Evolutionary conservation across 1,284 basidiomycete genomes (phyloP).

Genomic region (Cryptococcus floricola): DNA sequence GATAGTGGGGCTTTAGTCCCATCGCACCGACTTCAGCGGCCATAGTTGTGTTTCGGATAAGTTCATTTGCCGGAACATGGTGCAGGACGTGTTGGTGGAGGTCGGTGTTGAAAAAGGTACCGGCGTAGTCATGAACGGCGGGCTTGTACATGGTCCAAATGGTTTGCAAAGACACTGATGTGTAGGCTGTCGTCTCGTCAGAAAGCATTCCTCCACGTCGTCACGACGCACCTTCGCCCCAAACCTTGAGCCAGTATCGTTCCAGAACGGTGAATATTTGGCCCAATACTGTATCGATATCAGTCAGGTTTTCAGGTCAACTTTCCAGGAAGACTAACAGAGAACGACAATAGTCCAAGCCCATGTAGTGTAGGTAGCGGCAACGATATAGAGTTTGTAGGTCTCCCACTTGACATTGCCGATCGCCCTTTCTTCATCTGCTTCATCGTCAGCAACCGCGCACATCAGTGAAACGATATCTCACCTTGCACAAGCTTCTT

Average conservation of each 20-base stretch:
- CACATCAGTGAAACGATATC: background rate
- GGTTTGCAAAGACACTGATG: conserved; percentile 8
- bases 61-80: conserved; percentile 5
- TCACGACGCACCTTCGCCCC: conserved; percentile 45
- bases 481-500: conserved; percentile 44
- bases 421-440: conserved; percentile 58
- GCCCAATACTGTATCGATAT: conserved; percentile 11
- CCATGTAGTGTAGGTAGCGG: conserved; percentile 47
- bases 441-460: background rate
- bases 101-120: conserved; percentile 17
- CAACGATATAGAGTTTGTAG: conserved; percentile 68
- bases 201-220: background rate
- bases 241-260: conserved; percentile 68
- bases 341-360: conserved; percentile 34
- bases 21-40: background rate
- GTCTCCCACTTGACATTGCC: conserved; percentile 74
- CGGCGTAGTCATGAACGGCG: conserved; percentile 6
- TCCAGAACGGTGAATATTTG: conserved; percentile 54
- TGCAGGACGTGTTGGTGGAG: conserved; percentile 30
- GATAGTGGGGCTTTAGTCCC: conserved; percentile 22
- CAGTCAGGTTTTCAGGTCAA: background rate
- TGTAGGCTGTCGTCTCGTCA: conserved; percentile 24
- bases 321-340: conserved; percentile 12
- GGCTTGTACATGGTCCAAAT: conserved; percentile 22
- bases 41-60: background rate